Conservation (phyloP, 1,284 basidiomycete genomes). For the Trametes hirsuta region DNA sequence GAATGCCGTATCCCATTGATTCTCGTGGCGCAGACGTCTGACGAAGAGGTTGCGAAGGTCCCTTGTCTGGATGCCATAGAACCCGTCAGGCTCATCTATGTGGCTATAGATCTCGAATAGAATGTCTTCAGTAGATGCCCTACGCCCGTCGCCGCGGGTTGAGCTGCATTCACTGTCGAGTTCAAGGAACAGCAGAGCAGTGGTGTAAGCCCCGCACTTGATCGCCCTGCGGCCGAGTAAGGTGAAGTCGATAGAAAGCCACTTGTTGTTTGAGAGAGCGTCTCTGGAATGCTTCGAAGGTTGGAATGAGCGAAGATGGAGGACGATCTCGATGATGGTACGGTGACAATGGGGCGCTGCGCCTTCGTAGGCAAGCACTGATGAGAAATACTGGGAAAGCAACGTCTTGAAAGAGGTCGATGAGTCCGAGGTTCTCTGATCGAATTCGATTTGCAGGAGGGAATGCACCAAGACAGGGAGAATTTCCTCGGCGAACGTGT, state of each 20-base stretch:
- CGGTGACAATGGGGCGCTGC: constrained; percentile 54
- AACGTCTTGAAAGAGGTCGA: constrained; percentile 31
- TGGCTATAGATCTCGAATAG: constrained; percentile 93
- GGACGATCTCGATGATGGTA: constrained; percentile 76
- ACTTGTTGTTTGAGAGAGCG: constrained; percentile 73
- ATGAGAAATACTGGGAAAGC: constrained; percentile 69
- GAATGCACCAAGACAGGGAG: constrained; percentile 81
- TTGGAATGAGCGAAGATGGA: constrained; percentile 78
- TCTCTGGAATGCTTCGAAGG: constrained; percentile 46
- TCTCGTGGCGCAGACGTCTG: constrained; percentile 89
- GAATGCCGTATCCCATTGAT: constrained; percentile 90
- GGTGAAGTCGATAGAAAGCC: constrained; percentile 81
- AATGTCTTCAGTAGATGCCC: constrained; percentile 55
- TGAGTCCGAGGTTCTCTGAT: constrained; percentile 16
- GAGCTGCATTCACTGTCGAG: constrained; percentile 62
- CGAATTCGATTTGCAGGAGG: constrained; percentile 53
- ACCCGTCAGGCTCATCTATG: constrained; percentile 97
- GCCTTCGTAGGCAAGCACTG: constrained; percentile 51
- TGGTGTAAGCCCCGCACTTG: constrained; percentile 82
- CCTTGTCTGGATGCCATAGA: constrained; percentile 87
- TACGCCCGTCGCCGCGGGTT: constrained; percentile 32
- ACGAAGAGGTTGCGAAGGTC: constrained; percentile 81
- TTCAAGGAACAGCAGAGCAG: constrained; percentile 89
- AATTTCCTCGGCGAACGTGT: constrained; percentile 64
- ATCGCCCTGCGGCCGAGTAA: constrained; percentile 79